These are phyloP conservation scores for Nadsonia commutata DNA, from an alignment of 1,139 yeast species.

Conservation along the genomic window DNA sequence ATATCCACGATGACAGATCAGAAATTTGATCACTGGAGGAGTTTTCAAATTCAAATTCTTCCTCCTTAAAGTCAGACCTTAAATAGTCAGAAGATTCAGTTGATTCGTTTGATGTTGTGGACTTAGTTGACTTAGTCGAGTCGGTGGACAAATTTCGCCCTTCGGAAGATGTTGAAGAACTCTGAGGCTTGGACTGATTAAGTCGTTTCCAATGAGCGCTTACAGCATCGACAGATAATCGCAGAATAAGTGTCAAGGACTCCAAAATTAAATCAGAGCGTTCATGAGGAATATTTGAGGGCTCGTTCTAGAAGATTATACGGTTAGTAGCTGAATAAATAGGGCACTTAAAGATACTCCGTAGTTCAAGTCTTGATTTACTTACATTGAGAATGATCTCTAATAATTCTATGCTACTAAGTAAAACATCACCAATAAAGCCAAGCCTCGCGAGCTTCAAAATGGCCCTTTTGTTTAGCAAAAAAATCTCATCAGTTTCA, in stretches of 20 bases:
- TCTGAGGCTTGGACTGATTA: constrained; percentile 1
- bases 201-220: constrained; percentile 3
- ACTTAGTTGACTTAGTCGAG: too few species aligned
- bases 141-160: too few species aligned
- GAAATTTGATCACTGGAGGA: background rate
- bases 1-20: constrained; percentile 1
- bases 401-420: constrained; percentile 4
- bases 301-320: background rate
- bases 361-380: too few species aligned
- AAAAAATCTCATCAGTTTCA: constrained; percentile 1
- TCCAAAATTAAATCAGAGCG: background rate
- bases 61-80: too few species aligned
- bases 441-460: constrained; percentile 5
- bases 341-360: too few species aligned
- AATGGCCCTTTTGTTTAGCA: constrained; percentile 6
- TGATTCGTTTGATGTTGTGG: too few species aligned
- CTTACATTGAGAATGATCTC: constrained; percentile 7
- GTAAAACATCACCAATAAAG: constrained; percentile 6
- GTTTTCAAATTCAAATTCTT: too few species aligned
- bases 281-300: background rate
- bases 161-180: too few species aligned
- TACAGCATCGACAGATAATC: constrained; percentile 4
- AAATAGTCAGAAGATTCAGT: too few species aligned
- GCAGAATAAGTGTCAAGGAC: background rate
- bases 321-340: background rate